phyloP scores from a whole-genome alignment of 352 stramenopile genomes.

The Phytophthora uliginosa region DNA sequence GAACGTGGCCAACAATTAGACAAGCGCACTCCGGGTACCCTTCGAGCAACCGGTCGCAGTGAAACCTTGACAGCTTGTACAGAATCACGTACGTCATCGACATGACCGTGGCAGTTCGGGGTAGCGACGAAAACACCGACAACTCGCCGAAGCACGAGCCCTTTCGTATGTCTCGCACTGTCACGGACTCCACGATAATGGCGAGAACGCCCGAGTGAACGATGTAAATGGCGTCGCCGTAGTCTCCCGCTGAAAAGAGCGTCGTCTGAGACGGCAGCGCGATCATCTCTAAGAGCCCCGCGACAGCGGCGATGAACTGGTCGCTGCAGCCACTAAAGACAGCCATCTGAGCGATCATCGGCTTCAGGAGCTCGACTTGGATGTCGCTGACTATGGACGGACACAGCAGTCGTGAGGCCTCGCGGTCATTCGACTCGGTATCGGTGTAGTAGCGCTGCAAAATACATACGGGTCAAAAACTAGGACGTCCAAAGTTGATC shows the following conservation, averaged over 20 bases:
- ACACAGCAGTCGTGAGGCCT: constrained; percentile 69
- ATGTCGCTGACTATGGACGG: constrained; percentile 74
- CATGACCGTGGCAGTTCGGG: constrained; percentile 1
- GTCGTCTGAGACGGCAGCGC: constrained; percentile 59
- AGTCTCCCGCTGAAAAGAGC: constrained; percentile 60
- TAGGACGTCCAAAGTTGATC: background rate
- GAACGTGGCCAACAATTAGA: background rate
- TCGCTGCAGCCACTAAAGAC: constrained; percentile 62
- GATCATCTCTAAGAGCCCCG: constrained; percentile 63
- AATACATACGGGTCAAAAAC: background rate
- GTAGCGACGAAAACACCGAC: constrained; percentile 52
- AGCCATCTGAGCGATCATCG: constrained; percentile 50
- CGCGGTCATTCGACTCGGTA: constrained; percentile 68
- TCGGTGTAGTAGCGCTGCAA: constrained; percentile 45
- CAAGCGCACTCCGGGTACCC: background rate
- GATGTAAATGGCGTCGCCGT: constrained; percentile 75
- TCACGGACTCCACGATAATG: constrained; percentile 57
- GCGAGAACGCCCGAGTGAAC: constrained; percentile 68
- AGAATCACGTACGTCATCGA: constrained; percentile 2
- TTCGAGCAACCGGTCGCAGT: background rate
- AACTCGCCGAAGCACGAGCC: constrained; percentile 70
- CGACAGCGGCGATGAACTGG: constrained; percentile 60
- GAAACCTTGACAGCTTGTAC: constrained; percentile 5
- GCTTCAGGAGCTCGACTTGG: constrained; percentile 72
- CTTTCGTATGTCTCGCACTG: constrained; percentile 72